A percentile compares a stretch with the other conserved stretches of the same genome.
These are phyloP conservation scores for Quercus variabilis DNA, from an alignment of 306 rosid genomes.

Conservation along the genomic window DNA sequence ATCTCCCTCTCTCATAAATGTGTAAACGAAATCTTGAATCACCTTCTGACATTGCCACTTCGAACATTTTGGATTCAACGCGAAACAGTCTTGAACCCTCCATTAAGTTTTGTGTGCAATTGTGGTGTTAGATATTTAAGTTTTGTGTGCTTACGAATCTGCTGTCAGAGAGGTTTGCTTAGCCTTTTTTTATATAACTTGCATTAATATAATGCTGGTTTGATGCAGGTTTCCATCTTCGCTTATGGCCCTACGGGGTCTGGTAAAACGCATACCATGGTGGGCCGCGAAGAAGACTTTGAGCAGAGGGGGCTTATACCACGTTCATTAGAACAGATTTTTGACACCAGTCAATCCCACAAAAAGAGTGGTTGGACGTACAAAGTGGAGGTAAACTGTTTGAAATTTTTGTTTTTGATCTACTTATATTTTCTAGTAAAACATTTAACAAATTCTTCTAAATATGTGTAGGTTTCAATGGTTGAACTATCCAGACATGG, in stretches of 20 bases:
- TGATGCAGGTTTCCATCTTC: constrained; percentile 80
- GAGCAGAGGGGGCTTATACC: constrained; percentile 89
- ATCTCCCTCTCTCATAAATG: no score
- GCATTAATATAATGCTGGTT: not conserved
- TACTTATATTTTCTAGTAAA: constrained; percentile 5
- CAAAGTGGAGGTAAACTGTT: constrained; percentile 65
- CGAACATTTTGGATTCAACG: no score
- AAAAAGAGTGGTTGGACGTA: constrained; percentile 82
- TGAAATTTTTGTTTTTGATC: constrained; percentile 5
- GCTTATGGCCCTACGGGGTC: constrained; percentile 98
- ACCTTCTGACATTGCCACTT: no score
- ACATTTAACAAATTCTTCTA: not conserved
- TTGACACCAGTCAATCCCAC: constrained; percentile 70
- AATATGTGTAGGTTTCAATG: constrained; percentile 60
- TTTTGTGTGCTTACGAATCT: not conserved
- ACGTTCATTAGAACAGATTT: constrained; percentile 83
- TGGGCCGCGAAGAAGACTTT: constrained; percentile 73
- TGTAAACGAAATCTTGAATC: no score
- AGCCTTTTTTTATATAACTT: not conserved
- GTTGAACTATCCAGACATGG: constrained; percentile 74
- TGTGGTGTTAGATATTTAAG: not conserved
- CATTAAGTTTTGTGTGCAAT: not conserved
- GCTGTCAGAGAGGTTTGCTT: no score
- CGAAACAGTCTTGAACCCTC: no score
- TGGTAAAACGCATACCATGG: constrained; percentile 89